These are phyloP conservation scores for Monilinia aucupariae DNA, from an alignment of 2,329 filamentous ascomycete genomes.

Conservation along the genomic window DNA sequence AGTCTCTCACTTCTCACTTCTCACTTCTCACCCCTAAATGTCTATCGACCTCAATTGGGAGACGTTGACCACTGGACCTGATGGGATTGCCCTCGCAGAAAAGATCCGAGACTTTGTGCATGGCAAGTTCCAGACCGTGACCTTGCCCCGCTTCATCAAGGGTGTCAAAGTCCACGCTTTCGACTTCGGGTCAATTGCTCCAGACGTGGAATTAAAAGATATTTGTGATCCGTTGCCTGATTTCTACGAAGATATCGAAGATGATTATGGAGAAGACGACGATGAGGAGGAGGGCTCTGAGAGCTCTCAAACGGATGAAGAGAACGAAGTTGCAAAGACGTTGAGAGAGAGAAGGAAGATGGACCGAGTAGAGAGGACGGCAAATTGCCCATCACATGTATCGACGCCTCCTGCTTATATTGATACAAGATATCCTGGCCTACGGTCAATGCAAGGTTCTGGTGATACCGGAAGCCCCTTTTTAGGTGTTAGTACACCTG, in stretches of 20 bases:
- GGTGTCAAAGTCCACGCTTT: constrained; percentile 93
- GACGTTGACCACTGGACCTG: constrained; percentile 79
- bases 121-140: constrained; percentile 87
- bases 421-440: constrained; percentile 37
- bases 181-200: constrained; percentile 78
- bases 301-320: constrained; percentile 13
- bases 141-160: constrained; percentile 91
- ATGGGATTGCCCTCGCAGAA: constrained; percentile 78
- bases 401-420: constrained; percentile 37
- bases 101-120: constrained; percentile 90
- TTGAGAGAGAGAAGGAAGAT: constrained; percentile 36
- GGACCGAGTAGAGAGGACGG: constrained; percentile 36
- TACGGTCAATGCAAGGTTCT: constrained; percentile 29
- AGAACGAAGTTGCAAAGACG: constrained; percentile 23
- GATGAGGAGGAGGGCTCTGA: constrained; percentile 38
- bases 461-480: constrained; percentile 51
- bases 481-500: constrained; percentile 55
- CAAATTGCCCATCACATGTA: constrained; percentile 23
- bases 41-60: constrained; percentile 98
- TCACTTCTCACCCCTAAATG: constrained; percentile 55
- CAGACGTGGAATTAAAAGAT: constrained; percentile 88
- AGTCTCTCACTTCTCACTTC: constrained; percentile 1
- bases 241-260: constrained; percentile 83
- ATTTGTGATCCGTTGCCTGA: constrained; percentile 93
- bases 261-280: constrained; percentile 52